Evolutionary conservation across 2,329 filamentous ascomycete species (phyloP).

Genomic region (Aspergillus unguis): DNA sequence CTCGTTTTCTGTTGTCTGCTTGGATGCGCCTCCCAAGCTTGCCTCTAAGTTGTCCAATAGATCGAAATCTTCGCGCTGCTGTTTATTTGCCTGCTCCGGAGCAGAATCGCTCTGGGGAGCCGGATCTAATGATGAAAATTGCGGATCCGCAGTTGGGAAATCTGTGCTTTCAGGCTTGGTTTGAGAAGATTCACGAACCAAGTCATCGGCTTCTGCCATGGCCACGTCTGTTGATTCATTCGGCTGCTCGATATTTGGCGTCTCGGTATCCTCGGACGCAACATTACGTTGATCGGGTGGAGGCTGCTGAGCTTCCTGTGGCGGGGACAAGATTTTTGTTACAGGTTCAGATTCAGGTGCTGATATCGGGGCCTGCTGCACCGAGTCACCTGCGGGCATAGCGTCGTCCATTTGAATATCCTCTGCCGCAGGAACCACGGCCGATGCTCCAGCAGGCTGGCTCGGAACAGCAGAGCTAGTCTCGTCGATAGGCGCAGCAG

Average conservation of each 20-base stretch:
- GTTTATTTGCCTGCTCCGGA: slow-evolving; percentile 15
- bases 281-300: not conserved
- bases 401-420: slow-evolving; percentile 20
- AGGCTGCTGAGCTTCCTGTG: slow-evolving; percentile 5
- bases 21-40: slow-evolving; percentile 29
- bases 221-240: slow-evolving; percentile 11
- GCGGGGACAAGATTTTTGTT: not conserved
- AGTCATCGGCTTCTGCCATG: slow-evolving; percentile 10
- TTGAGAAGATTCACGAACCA: slow-evolving; percentile 1
- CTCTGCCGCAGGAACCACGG: slow-evolving; percentile 1
- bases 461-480: not conserved
- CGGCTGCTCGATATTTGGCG: slow-evolving; percentile 6
- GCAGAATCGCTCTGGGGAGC: slow-evolving; percentile 2
- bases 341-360: slow-evolving; percentile 2
- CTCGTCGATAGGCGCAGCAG: not conserved
- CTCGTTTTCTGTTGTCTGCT: slow-evolving; percentile 10
- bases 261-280: not conserved
- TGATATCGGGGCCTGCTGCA: slow-evolving; percentile 1
- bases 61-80: slow-evolving; percentile 36
- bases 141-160: not conserved
- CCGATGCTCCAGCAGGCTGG: not conserved
- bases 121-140: slow-evolving; percentile 3
- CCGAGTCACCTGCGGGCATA: slow-evolving; percentile 1
- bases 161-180: slow-evolving; percentile 11
- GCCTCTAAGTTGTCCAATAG: slow-evolving; percentile 48